Conservation (phyloP, 2,329 filamentous ascomycete species). For the Fusarium oxysporum region DNA sequence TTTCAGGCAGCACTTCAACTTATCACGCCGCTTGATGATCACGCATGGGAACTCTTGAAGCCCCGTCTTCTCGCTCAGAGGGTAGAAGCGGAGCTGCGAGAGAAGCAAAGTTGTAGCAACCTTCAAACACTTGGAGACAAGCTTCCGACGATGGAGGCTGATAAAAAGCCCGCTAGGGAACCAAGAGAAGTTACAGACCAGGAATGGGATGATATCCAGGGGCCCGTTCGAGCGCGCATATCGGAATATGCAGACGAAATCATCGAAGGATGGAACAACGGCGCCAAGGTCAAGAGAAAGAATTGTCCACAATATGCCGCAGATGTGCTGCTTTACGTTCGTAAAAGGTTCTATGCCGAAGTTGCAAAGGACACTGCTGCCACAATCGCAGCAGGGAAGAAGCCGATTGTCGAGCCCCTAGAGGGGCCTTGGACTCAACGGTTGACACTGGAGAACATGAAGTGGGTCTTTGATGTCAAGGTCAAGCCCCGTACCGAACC, state of each 20-base stretch:
- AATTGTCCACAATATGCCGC: constrained; percentile 76
- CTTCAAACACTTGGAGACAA: constrained; percentile 52
- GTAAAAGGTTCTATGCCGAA: constrained; percentile 73
- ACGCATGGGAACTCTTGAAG: constrained; percentile 76
- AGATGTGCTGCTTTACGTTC: constrained; percentile 75
- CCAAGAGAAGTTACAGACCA: constrained; percentile 69
- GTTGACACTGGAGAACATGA: constrained; percentile 86
- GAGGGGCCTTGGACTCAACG: constrained; percentile 68
- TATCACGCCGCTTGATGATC: constrained; percentile 73
- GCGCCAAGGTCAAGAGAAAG: constrained; percentile 71
- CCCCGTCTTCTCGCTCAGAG: constrained; percentile 75
- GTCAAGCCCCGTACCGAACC: constrained; percentile 76
- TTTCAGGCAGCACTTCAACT: constrained; percentile 81
- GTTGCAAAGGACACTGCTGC: constrained; percentile 65
- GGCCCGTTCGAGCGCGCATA: constrained; percentile 73
- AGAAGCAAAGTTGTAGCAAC: constrained; percentile 55
- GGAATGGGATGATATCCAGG: constrained; percentile 78
- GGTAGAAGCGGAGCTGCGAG: constrained; percentile 70
- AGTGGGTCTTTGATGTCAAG: constrained; percentile 84
- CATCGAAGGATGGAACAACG: constrained; percentile 75
- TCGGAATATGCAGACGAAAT: constrained; percentile 76
- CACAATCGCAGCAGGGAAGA: constrained; percentile 58
- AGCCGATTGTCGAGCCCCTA: constrained; percentile 60
- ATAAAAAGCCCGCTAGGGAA: constrained; percentile 5
- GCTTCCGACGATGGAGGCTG: background rate